Percentiles rank a stretch among this genome's conserved stretches.
Conservation (phyloP, 2,329 filamentous ascomycete species). For the Xylariaceae sp. region DNA sequence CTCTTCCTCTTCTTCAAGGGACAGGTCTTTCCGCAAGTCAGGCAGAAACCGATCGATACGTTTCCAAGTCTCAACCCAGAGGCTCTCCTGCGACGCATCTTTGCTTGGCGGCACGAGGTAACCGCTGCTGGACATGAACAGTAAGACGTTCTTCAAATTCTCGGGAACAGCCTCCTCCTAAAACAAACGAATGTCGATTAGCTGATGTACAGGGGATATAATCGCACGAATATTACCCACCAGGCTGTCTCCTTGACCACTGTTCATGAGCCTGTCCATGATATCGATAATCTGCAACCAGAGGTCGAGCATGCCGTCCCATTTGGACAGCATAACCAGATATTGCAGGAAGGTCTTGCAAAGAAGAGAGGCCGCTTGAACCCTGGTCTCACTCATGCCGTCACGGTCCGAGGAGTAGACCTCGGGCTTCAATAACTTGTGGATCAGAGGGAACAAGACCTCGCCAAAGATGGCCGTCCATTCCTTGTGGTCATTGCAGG, state of each 20-base stretch:
- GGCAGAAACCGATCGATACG: constrained; percentile 61
- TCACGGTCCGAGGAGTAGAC: constrained; percentile 85
- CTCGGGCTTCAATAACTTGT: constrained; percentile 84
- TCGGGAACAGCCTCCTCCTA: constrained; percentile 94
- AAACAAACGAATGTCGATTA: constrained; percentile 10
- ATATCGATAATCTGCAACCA: constrained; percentile 92
- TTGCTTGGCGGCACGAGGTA: constrained; percentile 68
- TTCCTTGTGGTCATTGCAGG: constrained; percentile 76
- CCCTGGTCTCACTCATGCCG: constrained; percentile 92
- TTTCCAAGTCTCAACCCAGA: constrained; percentile 61
- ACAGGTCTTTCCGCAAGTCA: constrained; percentile 52
- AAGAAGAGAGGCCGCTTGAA: constrained; percentile 83
- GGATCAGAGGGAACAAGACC: constrained; percentile 87
- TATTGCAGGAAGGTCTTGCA: constrained; percentile 97
- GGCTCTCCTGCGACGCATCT: constrained; percentile 48
- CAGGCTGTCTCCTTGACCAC: constrained; percentile 82
- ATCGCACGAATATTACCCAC: constrained; percentile 47
- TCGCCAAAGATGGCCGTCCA: constrained; percentile 95
- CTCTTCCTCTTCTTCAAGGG: constrained; percentile 41
- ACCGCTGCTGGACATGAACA: constrained; percentile 90
- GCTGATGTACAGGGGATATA: neutral
- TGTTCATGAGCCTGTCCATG: constrained; percentile 94
- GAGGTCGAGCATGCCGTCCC: constrained; percentile 83
- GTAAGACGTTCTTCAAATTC: constrained; percentile 88
- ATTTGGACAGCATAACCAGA: constrained; percentile 74